phyloP scores from a whole-genome alignment of 129 eudicot species.

The Oenanthe sinensis region DNA sequence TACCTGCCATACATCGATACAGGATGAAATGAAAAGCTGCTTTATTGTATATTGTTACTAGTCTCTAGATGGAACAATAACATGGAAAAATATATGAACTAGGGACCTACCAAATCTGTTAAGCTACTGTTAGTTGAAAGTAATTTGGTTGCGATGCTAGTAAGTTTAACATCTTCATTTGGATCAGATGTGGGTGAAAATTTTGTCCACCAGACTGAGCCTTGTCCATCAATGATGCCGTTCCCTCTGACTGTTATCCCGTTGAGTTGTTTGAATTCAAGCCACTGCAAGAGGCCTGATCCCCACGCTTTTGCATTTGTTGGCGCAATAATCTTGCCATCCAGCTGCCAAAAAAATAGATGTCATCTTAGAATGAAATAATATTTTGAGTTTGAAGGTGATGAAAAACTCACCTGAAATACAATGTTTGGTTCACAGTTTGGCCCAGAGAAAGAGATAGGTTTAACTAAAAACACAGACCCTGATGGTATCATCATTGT shows the following conservation, averaged over 20 bases:
- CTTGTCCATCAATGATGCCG: slow-evolving; percentile 66
- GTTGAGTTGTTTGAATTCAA: slow-evolving; percentile 37
- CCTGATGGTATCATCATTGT: slow-evolving; percentile 59
- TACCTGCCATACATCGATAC: slow-evolving; percentile 16
- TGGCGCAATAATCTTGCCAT: slow-evolving; percentile 56
- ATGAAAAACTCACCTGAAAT: slow-evolving; percentile 37
- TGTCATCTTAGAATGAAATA: neutral
- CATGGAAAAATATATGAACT: neutral
- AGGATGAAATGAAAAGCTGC: neutral
- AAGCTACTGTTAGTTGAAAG: slow-evolving; percentile 9
- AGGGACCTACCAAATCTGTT: slow-evolving; percentile 5
- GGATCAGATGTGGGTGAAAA: slow-evolving; percentile 12
- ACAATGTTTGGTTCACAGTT: slow-evolving; percentile 44
- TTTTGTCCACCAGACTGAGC: slow-evolving; percentile 60
- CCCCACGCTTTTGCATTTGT: slow-evolving; percentile 33
- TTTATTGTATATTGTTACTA: neutral
- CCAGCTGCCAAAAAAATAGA: slow-evolving; percentile 26
- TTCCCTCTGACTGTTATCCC: slow-evolving; percentile 53
- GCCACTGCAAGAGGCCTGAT: slow-evolving; percentile 49
- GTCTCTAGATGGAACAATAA: neutral
- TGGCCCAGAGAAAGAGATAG: slow-evolving; percentile 48
- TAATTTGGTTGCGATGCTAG: neutral
- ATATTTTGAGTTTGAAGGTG: neutral
- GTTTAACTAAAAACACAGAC: slow-evolving; percentile 41
- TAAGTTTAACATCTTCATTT: neutral